Evolutionary conservation across 2,329 filamentous ascomycete species (phyloP), one percentile per base, ranked within the genome.

Genomic region (Penicillium hordei): DNA sequence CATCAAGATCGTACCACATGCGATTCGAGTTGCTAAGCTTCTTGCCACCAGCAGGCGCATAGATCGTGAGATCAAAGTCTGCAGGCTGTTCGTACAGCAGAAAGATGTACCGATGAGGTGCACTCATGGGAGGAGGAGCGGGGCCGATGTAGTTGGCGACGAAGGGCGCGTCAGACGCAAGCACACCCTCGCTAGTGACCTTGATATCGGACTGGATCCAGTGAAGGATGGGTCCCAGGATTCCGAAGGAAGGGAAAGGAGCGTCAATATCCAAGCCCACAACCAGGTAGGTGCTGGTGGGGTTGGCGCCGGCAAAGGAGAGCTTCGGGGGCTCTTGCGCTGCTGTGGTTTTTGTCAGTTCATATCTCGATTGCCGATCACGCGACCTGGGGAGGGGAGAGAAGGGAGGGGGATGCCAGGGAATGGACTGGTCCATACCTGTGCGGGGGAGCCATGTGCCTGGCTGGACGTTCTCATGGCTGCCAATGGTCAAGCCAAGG

Each of bases 21-120:
- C 81, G 72, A 19, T 53, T 39, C 70, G 59, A 63, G 25, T 68
- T 70, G 0, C 74, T 63, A 48, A 81, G n/a, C 0, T 70, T 65
- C 55, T 75, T 69, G 0, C 73, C 76, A 23, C 67, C 65, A 8
- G 71, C 59, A 44, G 76, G 72, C 23, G 70, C 71, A 60, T 74
- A 69, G 27, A 64, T 68, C 50, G 61, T 65, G 6, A 52, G 63
- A 19, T 76, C 69, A 44, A 81, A 77, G 1, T 62, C 71, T 27
- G 56, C 66, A 0, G 80, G 80, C 66, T 83, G 78, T 60, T 81
- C 76, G 58, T 78, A 83, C 23, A 83, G 64, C 57, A 81, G 73
- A 63, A 82, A 83, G 4, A 75, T 55, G 62, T 83, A 83, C 0
- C 81, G 78, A 67, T 83, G 81, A 10, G 81, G 78, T 8, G 70